Evolutionary conservation across 78 protist species (phyloP).

Genomic region (Ministeria vibrans): DNA sequence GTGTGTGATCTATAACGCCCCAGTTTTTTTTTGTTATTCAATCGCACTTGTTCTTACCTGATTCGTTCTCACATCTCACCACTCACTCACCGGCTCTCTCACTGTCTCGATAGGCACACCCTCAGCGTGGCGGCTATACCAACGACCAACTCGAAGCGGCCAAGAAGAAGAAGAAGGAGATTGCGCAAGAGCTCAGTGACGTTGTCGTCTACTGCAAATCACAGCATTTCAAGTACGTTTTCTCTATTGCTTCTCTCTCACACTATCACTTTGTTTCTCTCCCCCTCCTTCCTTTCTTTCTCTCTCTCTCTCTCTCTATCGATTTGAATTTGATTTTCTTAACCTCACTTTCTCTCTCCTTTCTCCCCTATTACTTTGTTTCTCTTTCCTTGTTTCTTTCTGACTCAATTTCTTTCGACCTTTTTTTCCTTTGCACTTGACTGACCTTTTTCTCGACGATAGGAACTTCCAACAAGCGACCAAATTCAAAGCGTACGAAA

Average conservation of each 20-base stretch:
- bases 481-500: neutral
- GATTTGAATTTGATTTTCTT: too few species aligned
- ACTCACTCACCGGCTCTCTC: neutral
- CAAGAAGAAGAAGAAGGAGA: neutral
- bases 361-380: too few species aligned
- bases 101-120: too few species aligned
- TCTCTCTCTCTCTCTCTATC: too few species aligned
- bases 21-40: neutral
- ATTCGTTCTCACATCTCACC: neutral
- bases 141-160: too few species aligned
- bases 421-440: neutral
- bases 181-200: neutral
- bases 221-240: too few species aligned
- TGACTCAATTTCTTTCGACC: neutral
- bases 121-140: too few species aligned
- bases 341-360: neutral
- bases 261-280: too few species aligned
- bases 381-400: too few species aligned
- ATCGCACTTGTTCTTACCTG: too few species aligned
- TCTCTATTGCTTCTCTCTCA: too few species aligned
- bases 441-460: neutral
- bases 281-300: neutral
- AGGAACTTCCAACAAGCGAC: neutral
- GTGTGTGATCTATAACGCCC: neutral
- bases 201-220: neutral